Percentiles rank a stretch among this genome's conserved stretches.
Conservation (phyloP, 2,329 filamentous ascomycete species). For the Colletotrichum incanum region DNA sequence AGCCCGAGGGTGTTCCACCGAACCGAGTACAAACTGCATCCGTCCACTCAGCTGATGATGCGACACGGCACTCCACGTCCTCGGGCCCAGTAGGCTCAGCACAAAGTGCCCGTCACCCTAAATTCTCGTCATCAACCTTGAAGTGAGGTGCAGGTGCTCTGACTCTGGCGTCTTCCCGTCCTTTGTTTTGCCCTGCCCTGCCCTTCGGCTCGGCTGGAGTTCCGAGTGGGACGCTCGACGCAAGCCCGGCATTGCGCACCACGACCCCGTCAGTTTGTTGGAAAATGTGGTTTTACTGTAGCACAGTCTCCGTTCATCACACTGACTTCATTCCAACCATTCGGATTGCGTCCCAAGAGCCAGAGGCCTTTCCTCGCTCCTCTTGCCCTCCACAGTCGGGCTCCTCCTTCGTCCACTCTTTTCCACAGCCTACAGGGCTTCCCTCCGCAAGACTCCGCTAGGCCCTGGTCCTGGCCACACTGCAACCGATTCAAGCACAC, state of each 20-base stretch:
- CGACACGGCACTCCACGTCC: slow-evolving; percentile 1
- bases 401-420: slow-evolving; percentile 12
- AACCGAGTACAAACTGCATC: neutral
- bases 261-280: slow-evolving; percentile 15
- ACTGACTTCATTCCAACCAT: slow-evolving; percentile 38
- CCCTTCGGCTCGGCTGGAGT: slow-evolving; percentile 39
- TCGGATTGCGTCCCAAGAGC: slow-evolving; percentile 30
- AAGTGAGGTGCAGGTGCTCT: slow-evolving; percentile 18
- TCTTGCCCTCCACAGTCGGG: slow-evolving; percentile 23
- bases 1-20: slow-evolving; percentile 1
- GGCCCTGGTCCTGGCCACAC: slow-evolving; percentile 19
- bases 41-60: slow-evolving; percentile 1
- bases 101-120: slow-evolving; percentile 4
- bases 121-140: slow-evolving; percentile 13
- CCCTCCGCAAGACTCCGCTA: slow-evolving; percentile 43
- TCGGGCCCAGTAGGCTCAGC: slow-evolving; percentile 10
- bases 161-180: slow-evolving; percentile 2
- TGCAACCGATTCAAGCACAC: slow-evolving; percentile 18
- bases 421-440: slow-evolving; percentile 18
- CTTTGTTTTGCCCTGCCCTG: neutral
- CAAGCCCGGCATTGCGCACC: slow-evolving; percentile 25
- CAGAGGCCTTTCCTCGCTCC: slow-evolving; percentile 14
- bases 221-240: slow-evolving; percentile 27
- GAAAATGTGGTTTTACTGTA: slow-evolving; percentile 22
- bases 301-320: slow-evolving; percentile 17